A percentile compares a stretch with the other conserved stretches of the same genome.
Conservation (phyloP, 192 early-diverging fungal species). For the Phlyctochytrium planicorne region DNA sequence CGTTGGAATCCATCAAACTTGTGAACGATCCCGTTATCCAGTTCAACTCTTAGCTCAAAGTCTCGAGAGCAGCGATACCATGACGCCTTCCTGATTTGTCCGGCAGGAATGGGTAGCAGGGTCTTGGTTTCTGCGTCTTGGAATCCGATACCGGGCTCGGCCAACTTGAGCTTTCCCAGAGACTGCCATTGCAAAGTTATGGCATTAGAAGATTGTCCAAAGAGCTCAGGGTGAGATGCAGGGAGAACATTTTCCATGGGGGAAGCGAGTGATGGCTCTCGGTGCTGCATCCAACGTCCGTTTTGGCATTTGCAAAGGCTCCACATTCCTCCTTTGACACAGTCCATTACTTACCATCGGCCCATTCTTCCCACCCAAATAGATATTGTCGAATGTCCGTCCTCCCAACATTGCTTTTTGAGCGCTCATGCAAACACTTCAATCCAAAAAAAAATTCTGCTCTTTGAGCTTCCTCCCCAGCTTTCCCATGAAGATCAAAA, state of each 20-base stretch:
- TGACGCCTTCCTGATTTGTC: conserved; percentile 55
- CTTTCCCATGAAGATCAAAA: too few species aligned
- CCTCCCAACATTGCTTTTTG: neutral
- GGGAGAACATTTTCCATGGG: neutral
- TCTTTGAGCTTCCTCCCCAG: too few species aligned
- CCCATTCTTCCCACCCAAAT: conserved; percentile 42
- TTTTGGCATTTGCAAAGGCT: neutral
- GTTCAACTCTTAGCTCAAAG: conserved; percentile 75
- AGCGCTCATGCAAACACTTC: too few species aligned
- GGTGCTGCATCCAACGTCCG: conserved; percentile 5
- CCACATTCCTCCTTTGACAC: neutral
- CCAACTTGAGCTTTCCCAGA: conserved; percentile 46
- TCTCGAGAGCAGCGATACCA: conserved; percentile 82
- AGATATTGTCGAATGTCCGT: conserved; percentile 42
- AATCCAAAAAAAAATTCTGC: too few species aligned
- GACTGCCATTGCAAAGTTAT: conserved; percentile 17
- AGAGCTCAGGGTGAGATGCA: neutral
- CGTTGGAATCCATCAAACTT: conserved; percentile 89
- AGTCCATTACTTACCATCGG: conserved; percentile 22
- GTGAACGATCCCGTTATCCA: conserved; percentile 68
- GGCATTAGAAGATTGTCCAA: neutral
- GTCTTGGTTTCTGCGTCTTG: conserved; percentile 56
- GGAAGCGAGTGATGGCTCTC: too few species aligned
- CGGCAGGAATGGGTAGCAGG: conserved; percentile 56
- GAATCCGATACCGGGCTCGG: conserved; percentile 72